Evolutionary conservation across 441 rosid species (phyloP).

Genomic region (Syzygium syzygioides): DNA sequence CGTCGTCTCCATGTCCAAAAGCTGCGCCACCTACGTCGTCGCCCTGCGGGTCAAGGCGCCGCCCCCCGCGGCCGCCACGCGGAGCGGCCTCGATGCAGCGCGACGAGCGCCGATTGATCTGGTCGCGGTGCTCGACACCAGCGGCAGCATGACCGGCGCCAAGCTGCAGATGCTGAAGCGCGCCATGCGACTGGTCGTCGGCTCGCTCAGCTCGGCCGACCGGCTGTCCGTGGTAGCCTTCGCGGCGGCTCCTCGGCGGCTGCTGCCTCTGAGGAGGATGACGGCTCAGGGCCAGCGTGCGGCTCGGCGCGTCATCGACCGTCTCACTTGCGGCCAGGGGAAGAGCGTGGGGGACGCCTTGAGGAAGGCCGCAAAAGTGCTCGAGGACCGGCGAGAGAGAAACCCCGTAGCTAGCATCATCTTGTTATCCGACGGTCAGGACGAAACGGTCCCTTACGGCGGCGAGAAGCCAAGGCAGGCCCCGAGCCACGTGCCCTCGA

Average conservation of each 20-base stretch:
- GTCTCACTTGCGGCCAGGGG: constrained; percentile 41
- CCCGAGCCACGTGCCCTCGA: constrained; percentile 29
- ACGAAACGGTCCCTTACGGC: constrained; percentile 15
- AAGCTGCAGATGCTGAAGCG: constrained; percentile 62
- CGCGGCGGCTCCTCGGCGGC: constrained; percentile 32
- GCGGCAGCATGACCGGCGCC: constrained; percentile 40
- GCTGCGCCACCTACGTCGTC: constrained; percentile 47
- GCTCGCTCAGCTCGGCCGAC: constrained; percentile 51
- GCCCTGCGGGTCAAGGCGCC: constrained; percentile 53
- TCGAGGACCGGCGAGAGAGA: constrained; percentile 52
- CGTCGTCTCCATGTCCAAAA: constrained; percentile 36
- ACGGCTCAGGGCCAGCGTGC: constrained; percentile 51
- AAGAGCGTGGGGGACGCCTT: constrained; percentile 33
- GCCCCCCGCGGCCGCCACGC: constrained; percentile 14
- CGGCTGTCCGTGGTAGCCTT: constrained; percentile 55
- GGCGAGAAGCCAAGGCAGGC: constrained; percentile 19
- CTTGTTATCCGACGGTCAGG: constrained; percentile 48
- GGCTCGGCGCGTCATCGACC: constrained; percentile 39
- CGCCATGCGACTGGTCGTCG: constrained; percentile 51
- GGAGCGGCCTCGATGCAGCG: constrained; percentile 19
- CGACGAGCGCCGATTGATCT: constrained; percentile 59
- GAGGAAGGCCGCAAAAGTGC: constrained; percentile 51
- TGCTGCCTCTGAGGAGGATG: constrained; percentile 52
- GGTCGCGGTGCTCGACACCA: constrained; percentile 47
- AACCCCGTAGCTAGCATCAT: constrained; percentile 57